phyloP scores from a whole-genome alignment of 2,329 filamentous ascomycete species.

The Pseudogymnoascus sp. region DNA sequence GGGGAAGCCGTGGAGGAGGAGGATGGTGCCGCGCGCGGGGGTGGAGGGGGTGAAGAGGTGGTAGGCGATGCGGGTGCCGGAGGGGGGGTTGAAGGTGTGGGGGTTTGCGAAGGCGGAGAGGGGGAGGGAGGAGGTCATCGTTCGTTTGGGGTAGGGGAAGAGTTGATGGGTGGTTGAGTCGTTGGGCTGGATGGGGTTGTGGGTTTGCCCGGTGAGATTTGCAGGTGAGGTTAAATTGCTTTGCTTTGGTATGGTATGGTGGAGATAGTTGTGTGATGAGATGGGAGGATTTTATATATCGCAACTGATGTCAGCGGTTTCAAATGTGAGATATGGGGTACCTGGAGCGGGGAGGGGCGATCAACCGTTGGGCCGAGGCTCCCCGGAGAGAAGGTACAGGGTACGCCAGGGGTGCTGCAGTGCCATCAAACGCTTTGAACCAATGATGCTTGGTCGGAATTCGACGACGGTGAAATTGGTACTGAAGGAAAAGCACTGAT shows the following conservation, averaged over 20 bases:
- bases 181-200: not conserved
- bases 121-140: not conserved
- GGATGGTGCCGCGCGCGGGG: conserved; percentile 39
- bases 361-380: not conserved
- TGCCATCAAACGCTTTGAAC: not conserved
- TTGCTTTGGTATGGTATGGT: not conserved
- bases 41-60: conserved; percentile 44
- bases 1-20: conserved; percentile 59
- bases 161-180: not conserved
- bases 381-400: not conserved
- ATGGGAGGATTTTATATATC: not conserved
- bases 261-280: not conserved
- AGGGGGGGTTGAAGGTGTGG: not conserved
- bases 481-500: not conserved
- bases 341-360: not conserved
- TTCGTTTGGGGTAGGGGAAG: not conserved
- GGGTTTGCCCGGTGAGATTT: not conserved
- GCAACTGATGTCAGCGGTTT: not conserved
- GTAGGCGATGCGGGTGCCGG: conserved; percentile 61
- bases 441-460: not conserved
- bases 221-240: not conserved
- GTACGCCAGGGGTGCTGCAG: not conserved
- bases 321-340: not conserved
- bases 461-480: not conserved
- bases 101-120: not conserved